Percentiles rank a stretch among this genome's conserved stretches.
These are phyloP conservation scores for Hemileccinum impolitum DNA, from an alignment of 768 basidiomycete species.

Conservation along the genomic window DNA sequence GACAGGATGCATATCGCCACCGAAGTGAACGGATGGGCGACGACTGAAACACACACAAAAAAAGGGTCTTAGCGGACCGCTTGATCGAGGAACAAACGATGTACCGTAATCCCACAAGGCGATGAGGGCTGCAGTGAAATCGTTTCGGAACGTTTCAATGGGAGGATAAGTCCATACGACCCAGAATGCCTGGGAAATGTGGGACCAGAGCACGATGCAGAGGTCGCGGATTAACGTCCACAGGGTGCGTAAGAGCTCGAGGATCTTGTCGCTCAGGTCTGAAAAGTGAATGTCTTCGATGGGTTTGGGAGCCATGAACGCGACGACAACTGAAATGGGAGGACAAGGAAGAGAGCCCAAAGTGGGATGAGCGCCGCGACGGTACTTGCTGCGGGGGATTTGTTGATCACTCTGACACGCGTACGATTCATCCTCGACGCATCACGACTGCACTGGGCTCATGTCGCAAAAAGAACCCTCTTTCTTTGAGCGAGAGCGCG, in stretches of 20 bases:
- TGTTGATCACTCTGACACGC: too few relatives aligned
- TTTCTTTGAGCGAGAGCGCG: slow-evolving; percentile 81
- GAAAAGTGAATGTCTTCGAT: slow-evolving; percentile 18
- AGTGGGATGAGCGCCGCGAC: neutral
- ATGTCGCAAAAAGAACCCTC: slow-evolving; percentile 41
- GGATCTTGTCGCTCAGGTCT: slow-evolving; percentile 12
- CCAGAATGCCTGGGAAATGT: slow-evolving; percentile 5
- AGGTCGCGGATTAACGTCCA: slow-evolving; percentile 4
- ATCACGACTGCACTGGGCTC: neutral
- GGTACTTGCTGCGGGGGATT: too few relatives aligned
- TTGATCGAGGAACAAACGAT: neutral
- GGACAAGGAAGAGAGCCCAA: neutral
- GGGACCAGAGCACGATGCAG: slow-evolving; percentile 8
- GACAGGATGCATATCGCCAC: slow-evolving; percentile 8
- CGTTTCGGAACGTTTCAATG: slow-evolving; percentile 20
- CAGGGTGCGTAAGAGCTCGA: slow-evolving; percentile 10
- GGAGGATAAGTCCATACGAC: slow-evolving; percentile 21
- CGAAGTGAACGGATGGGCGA: slow-evolving; percentile 12
- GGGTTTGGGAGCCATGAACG: slow-evolving; percentile 15
- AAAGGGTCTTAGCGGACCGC: neutral
- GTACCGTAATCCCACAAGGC: slow-evolving; percentile 12
- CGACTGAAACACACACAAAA: neutral
- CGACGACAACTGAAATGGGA: neutral
- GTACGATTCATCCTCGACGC: too few relatives aligned
- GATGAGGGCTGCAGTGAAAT: slow-evolving; percentile 8